phyloP scores from a whole-genome alignment of 2,329 filamentous ascomycete genomes.

The Cercospora sp. region DNA sequence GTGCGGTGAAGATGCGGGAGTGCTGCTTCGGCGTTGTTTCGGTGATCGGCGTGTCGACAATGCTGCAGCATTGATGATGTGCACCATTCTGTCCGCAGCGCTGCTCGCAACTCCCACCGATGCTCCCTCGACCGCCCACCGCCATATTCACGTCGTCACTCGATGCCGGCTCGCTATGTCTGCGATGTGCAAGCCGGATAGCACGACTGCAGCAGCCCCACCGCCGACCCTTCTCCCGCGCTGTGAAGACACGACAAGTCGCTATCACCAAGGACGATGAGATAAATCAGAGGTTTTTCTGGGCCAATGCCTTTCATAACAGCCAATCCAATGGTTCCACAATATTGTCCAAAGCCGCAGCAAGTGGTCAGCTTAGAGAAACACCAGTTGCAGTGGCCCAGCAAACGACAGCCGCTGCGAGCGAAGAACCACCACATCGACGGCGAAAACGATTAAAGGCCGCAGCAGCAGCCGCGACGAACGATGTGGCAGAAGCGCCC shows the following conservation, averaged over 20 bases:
- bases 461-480: slow-evolving; percentile 23
- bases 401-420: slow-evolving; percentile 13
- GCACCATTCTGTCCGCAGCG: not conserved
- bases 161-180: slow-evolving; percentile 31
- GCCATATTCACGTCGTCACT: slow-evolving; percentile 9
- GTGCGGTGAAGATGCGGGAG: not conserved
- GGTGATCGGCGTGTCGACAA: not conserved
- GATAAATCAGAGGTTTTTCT: slow-evolving; percentile 39
- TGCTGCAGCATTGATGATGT: slow-evolving; percentile 9
- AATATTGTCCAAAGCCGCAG: slow-evolving; percentile 11
- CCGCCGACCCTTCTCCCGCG: slow-evolving; percentile 26
- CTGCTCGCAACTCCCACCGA: not conserved
- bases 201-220: slow-evolving; percentile 23
- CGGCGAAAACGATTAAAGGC: slow-evolving; percentile 40
- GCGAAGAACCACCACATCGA: slow-evolving; percentile 33
- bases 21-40: not conserved
- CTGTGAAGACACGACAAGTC: slow-evolving; percentile 27
- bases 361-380: not conserved
- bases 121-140: slow-evolving; percentile 8
- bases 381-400: not conserved
- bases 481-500: slow-evolving; percentile 26
- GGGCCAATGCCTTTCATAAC: slow-evolving; percentile 37
- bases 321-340: slow-evolving; percentile 14
- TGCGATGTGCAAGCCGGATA: slow-evolving; percentile 34
- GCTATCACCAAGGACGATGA: slow-evolving; percentile 31